Percentiles rank a stretch among this genome's conserved stretches.
These are phyloP conservation scores for Pseudofabraea citricarpa DNA, from an alignment of 2,329 filamentous ascomycete species.

Conservation along the genomic window DNA sequence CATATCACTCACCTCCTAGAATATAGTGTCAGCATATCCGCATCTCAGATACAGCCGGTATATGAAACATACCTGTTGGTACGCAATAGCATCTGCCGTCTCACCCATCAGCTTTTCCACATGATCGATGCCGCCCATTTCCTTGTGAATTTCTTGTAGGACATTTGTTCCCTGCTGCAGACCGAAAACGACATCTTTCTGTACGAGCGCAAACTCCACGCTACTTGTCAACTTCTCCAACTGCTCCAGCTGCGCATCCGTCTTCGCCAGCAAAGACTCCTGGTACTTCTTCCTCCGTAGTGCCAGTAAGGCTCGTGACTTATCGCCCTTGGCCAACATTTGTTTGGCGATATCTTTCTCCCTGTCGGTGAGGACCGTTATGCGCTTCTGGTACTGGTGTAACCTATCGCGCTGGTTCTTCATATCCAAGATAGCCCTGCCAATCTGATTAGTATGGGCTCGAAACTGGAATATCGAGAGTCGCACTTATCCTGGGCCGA, in stretches of 20 bases:
- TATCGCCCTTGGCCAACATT: constrained; percentile 77
- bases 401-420: constrained; percentile 97
- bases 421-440: constrained; percentile 91
- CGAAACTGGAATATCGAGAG: constrained; percentile 4
- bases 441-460: constrained; percentile 6
- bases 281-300: constrained; percentile 96
- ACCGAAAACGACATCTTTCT: constrained; percentile 93
- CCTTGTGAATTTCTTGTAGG: constrained; percentile 82
- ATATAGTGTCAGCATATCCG: too few relatives aligned
- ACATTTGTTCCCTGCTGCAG: constrained; percentile 88
- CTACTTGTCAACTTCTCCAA: constrained; percentile 82
- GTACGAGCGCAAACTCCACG: constrained; percentile 93
- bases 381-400: constrained; percentile 90
- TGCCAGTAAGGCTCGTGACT: constrained; percentile 76
- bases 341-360: constrained; percentile 83
- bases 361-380: constrained; percentile 77
- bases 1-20: constrained; percentile 86
- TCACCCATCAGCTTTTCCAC: constrained; percentile 96
- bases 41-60: too few relatives aligned
- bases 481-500: constrained; percentile 81
- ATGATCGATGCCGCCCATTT: constrained; percentile 92
- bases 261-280: constrained; percentile 81
- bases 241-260: constrained; percentile 89
- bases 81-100: constrained; percentile 82
- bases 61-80: constrained; percentile 68